Evolutionary conservation across 2,329 filamentous ascomycete genomes (phyloP), one percentile per base, ranked within the genome.

Genomic region (Cadophora gregata): DNA sequence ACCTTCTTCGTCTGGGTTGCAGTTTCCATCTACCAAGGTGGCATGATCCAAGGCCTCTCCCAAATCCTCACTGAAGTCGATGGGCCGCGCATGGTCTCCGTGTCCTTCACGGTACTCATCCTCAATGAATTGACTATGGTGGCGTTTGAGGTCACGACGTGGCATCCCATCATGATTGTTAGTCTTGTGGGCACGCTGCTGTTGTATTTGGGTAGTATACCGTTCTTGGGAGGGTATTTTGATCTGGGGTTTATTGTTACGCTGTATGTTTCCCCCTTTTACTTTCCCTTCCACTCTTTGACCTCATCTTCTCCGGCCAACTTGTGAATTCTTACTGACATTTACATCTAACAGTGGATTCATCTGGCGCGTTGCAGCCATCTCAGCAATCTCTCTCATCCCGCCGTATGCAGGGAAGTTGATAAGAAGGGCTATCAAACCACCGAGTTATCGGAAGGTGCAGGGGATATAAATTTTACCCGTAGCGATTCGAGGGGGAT

Each of bases 81-180:
- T 71, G 86, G 88, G 0, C 83, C 85, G 14, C 84, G 82, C 67
- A 97, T 99, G 90, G 92, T 98, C 63, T 88, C 92, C 27, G 92
- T 99, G 55, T 93, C 90, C 66, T 99, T 97, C 77, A 96, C 95
- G 0, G 93, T 93, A 0, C 86, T 99, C 2, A 89, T 99, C 5
- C 82, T 98, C 69, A 99, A 98, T 78, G 96, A 99, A 78, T 86
- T 99, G 67, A 86, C 96, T 73, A 99, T 99, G 96, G 96, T 98
- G 2, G 95, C 94, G 3, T 93, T 97, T 67, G 92, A 97, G 77
- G 92, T 99, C 73, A 97, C 93, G 3, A 99, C 96, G 0, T 99
- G 96, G 96, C 96, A 98, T 79, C 91, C 91, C 47, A 84, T 95
- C 69, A 98, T 98, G 94, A 90, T 97, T 63, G 81, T 92, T 61